phyloP scores from a whole-genome alignment of 371 early-diverging fungal genomes.

The Gilbertella persicaria region DNA sequence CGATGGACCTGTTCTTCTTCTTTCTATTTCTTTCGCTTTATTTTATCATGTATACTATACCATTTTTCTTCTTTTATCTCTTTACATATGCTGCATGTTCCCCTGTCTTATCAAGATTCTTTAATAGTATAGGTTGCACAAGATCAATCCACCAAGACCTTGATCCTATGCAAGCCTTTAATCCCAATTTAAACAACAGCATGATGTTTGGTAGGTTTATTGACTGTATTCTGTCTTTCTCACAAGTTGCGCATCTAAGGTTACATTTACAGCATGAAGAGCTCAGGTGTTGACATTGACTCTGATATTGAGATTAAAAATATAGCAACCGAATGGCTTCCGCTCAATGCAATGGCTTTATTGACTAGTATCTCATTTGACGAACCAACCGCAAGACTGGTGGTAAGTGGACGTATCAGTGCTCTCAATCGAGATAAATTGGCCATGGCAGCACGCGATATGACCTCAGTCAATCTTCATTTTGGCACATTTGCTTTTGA shows the following conservation, averaged over 20 bases:
- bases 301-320: slow-evolving; percentile 7
- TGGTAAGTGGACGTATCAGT: slow-evolving; percentile 6
- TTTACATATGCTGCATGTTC: not conserved
- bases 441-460: not conserved
- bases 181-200: not conserved
- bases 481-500: slow-evolving; percentile 3
- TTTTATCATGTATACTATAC: not conserved
- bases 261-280: slow-evolving; percentile 8
- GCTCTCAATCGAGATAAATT: not conserved
- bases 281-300: slow-evolving; percentile 1
- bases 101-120: not conserved
- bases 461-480: not conserved
- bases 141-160: not conserved
- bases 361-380: slow-evolving; percentile 3
- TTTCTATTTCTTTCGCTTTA: not conserved
- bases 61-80: not conserved
- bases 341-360: not conserved
- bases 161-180: slow-evolving; percentile 4
- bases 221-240: not conserved
- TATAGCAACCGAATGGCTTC: not conserved
- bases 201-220: slow-evolving; percentile 8
- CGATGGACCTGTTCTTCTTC: not conserved
- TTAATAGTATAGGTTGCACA: slow-evolving; percentile 2
- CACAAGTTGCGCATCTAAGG: slow-evolving; percentile 7
- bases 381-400: not conserved